phyloP scores from a whole-genome alignment of 164 flowering plant genomes.

The Berberis vulgaris region DNA sequence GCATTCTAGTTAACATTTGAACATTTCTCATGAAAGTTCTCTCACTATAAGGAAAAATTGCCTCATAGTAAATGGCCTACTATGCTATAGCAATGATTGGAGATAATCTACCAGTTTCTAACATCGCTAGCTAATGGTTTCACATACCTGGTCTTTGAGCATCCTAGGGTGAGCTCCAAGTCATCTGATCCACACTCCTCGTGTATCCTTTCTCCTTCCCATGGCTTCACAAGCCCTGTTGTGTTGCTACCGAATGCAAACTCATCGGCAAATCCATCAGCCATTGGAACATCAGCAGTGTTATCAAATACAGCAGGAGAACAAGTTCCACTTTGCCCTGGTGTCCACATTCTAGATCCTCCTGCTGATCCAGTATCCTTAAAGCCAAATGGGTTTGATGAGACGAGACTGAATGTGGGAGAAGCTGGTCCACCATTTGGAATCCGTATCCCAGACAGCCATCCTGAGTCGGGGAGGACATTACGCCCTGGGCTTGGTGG shows the following conservation, averaged over 20 bases:
- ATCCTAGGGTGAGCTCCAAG: constrained; percentile 90
- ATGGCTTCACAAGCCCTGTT: constrained; percentile 70
- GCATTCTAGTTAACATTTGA: too few species aligned
- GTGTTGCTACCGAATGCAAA: constrained; percentile 79
- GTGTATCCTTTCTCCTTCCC: constrained; percentile 98
- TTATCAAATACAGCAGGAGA: constrained; percentile 67
- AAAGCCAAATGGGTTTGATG: constrained; percentile 61
- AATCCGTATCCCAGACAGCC: constrained; percentile 34
- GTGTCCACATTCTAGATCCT: constrained; percentile 87
- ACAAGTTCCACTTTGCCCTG: constrained; percentile 95
- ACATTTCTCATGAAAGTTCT: too few species aligned
- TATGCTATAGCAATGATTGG: too few species aligned
- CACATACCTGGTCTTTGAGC: constrained; percentile 52
- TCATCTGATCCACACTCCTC: constrained; percentile 90
- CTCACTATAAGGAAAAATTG: too few species aligned
- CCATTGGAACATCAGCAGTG: constrained; percentile 73
- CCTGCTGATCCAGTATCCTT: constrained; percentile 39
- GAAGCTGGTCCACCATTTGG: constrained; percentile 25
- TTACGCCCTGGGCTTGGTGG: constrained; percentile 79
- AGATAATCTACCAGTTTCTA: too few species aligned
- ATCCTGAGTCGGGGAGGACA: constrained; percentile 58
- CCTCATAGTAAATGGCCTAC: too few species aligned
- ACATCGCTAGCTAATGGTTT: too few species aligned
- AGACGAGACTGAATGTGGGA: constrained; percentile 74
- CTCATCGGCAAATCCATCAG: constrained; percentile 67